Evolutionary conservation across 768 basidiomycete genomes (phyloP), one percentile per base, ranked within the genome.

Genomic region (Pulveroboletus sp.): DNA sequence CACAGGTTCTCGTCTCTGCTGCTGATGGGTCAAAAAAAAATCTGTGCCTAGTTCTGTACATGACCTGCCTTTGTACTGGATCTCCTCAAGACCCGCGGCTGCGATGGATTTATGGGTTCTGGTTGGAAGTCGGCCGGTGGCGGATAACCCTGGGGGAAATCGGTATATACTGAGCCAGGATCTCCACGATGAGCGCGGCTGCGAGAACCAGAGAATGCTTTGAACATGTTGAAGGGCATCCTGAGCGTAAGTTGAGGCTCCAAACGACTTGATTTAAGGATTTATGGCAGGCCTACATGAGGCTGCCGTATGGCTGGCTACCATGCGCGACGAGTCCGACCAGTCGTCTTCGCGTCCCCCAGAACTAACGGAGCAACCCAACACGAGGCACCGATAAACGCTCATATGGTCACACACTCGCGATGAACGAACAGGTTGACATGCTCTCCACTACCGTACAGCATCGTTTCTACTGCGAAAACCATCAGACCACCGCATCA

Each of bases 171-270:
- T 38, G 50, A 36, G 27, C 32, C 32, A 9, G 58, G 45, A 55
- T 66, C 66, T 21, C 52, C 61, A 39, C 57, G 66, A 41, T 64
- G 57, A 24, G 41, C 28, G 33, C 66, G 66, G 56, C 55, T 69
- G 63, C 66, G 66, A 48, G 64, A 67, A 53, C 68, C 57, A 49
- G 64, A 54, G 42, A 68, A 64, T 56, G 62, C 66, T 56, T 68
- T 68, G 57, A 68, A 68, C 68, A 68, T 68, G 55, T 68, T 70
- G 52, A 68, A 70, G 53, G 66, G 66, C 66, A 68, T 68, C 49
- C 64, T 66, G 50, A 53, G 61, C 50, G 47, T 44, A 44, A 43
- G 51, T 43, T 47, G 56, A 51, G 59, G 41, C 28, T 57, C 54
- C 33, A 43, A 39, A 14, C 24, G 43, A 39, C 18, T 33, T 51